A percentile compares a stretch with the other conserved stretches of the same genome.
Evolutionary conservation across 345 rosid genomes (phyloP).

Genomic region (Populus euphratica): DNA sequence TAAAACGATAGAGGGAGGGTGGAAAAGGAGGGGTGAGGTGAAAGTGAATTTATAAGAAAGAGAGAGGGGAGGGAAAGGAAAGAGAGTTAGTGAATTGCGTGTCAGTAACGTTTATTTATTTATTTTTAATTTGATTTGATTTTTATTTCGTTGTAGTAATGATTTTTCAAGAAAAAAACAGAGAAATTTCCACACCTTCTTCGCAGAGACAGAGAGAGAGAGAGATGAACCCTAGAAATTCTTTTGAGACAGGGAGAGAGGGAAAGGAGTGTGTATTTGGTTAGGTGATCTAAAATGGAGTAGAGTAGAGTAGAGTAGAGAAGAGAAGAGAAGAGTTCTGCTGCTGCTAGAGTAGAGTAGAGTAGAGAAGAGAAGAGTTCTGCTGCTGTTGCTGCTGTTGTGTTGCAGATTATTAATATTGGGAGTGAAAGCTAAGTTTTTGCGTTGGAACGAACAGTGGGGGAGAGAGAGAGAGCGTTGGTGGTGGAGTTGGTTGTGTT

Average conservation of each 20-base stretch:
- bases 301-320: background rate
- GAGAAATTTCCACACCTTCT: background rate
- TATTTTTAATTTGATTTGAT: background rate
- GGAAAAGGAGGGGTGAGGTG: background rate
- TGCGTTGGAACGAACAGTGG: background rate
- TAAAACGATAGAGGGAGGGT: background rate
- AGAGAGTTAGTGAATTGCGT: background rate
- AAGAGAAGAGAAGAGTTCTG: no score
- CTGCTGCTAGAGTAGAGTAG: background rate
- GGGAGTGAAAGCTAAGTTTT: background rate
- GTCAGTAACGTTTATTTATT: background rate
- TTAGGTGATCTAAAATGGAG: constrained; percentile 5
- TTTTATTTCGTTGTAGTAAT: background rate
- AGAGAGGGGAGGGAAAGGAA: background rate
- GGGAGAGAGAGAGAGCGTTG: background rate
- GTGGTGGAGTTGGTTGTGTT: background rate
- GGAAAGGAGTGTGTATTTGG: background rate
- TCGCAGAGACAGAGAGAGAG: background rate
- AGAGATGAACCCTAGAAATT: background rate
- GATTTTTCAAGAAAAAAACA: background rate
- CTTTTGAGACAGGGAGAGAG: background rate
- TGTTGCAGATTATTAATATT: background rate
- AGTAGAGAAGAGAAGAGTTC: background rate
- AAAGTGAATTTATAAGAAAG: background rate
- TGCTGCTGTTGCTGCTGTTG: background rate